Base-by-base conservation (phyloP, 2,329 filamentous ascomycete genomes). In the Orbilia quercus region DNA sequence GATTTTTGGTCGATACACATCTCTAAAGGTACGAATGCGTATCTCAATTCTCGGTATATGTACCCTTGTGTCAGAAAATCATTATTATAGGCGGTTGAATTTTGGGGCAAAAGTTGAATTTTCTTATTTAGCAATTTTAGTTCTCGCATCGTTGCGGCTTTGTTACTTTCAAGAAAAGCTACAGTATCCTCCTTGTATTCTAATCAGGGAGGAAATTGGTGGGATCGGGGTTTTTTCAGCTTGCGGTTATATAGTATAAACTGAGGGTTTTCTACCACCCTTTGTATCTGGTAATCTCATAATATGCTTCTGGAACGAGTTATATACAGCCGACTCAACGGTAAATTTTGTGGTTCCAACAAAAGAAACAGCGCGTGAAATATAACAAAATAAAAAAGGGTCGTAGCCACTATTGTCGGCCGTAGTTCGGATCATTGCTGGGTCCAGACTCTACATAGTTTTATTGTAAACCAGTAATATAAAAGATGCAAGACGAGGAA, bases 361-460 rank as follows among this genome's bases (percentile, higher is more conserved):
- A 18, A 22, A 47, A n/a, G n/a, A 16, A 25, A 20, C 44, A 16
- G 14, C 18, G n/a, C n/a, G n/a, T n/a, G n/a, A 31, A 44, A 31
- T 38, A 45, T 44, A 47, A 22, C 22, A 31, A 12, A 3, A 18
- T 11, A 2, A 6, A 12, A 31, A 25, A 48, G 7, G 4, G 18
- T 22, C 28, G 16, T 23, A 25, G n/a, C 45, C 45, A 48, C 2
- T 12, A 9, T 12, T 28, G 28, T 7, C 12, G 11, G 12, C 38
- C 20, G 16, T 11, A 59, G 16, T 23, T 14, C 7, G 14, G 14
- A 44, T 18, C 53, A 14, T 18, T 53, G 36, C 51, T 53, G 55
- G 59, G 59, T 64, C 66, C 25, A 64, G 62, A 73, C 47, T 73
- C 69, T 66, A 73, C 60, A 73, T 38, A 47, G 60, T 51, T 69